These are phyloP conservation scores for Tolypocladium guangdongense DNA, from an alignment of 2,329 filamentous ascomycete genomes.

Conservation along the genomic window DNA sequence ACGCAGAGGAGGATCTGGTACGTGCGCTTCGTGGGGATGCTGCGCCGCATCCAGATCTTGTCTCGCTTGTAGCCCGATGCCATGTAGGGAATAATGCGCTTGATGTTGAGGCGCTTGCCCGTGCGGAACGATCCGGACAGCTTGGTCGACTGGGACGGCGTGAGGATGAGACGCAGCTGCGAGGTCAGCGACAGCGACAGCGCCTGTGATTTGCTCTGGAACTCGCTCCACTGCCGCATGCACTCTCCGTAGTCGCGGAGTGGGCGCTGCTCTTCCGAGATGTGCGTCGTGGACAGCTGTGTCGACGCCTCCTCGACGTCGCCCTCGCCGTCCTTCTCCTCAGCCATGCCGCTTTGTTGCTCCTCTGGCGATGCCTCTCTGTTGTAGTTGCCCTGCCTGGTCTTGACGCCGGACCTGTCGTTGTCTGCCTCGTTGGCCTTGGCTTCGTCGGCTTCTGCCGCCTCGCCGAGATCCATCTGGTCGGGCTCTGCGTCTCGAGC, in stretches of 20 bases:
- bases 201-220: conserved; percentile 73
- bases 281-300: conserved; percentile 63
- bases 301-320: conserved; percentile 42
- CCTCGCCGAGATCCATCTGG: conserved; percentile 29
- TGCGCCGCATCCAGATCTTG: conserved; percentile 99
- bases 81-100: conserved; percentile 98
- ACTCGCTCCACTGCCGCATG: conserved; percentile 70
- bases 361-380: conserved; percentile 34
- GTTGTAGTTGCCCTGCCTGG: conserved; percentile 47
- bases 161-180: conserved; percentile 89
- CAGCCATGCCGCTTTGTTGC: conserved; percentile 25
- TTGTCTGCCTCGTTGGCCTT: conserved; percentile 36
- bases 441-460: conserved; percentile 26
- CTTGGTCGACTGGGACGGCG: conserved; percentile 89
- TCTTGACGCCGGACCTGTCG: conserved; percentile 48
- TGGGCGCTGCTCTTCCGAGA: conserved; percentile 35
- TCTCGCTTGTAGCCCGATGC: conserved; percentile 96
- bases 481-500: conserved; percentile 30
- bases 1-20: conserved; percentile 98
- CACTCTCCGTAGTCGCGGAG: conserved; percentile 44
- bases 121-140: conserved; percentile 95
- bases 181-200: conserved; percentile 86
- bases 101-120: conserved; percentile 96
- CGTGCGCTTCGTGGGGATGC: conserved; percentile 79
- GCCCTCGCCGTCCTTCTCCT: conserved; percentile 38